These are phyloP conservation scores for Helichrysum umbraculigerum DNA, from an alignment of 129 eudicot genomes.

Conservation along the genomic window DNA sequence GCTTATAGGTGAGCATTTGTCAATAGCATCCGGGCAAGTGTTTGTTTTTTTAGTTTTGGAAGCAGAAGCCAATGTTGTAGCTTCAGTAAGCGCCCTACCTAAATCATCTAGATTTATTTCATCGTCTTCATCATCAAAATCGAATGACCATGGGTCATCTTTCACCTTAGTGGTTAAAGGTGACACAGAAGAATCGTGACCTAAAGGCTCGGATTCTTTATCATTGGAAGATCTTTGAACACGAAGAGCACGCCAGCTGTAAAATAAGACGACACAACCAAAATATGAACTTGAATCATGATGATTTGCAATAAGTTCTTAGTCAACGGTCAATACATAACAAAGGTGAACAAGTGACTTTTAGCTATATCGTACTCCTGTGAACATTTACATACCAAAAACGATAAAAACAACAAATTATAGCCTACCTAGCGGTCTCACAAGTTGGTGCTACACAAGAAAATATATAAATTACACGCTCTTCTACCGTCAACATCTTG, in stretches of 20 bases:
- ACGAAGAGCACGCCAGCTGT: conserved; percentile 88
- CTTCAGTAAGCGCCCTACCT: conserved; percentile 67
- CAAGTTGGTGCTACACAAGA: conserved; percentile 59
- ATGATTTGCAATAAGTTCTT: neutral
- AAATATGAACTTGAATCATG: conserved; percentile 4
- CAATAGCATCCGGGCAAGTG: conserved; percentile 20
- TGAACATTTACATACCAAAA: neutral
- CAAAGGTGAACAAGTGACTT: conserved; percentile 6
- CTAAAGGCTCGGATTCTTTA: conserved; percentile 29
- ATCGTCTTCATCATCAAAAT: conserved; percentile 50
- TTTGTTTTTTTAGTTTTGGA: conserved; percentile 39
- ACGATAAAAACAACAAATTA: neutral
- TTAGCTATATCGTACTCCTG: neutral
- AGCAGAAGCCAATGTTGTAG: conserved; percentile 54
- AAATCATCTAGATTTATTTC: conserved; percentile 71
- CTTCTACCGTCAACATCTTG: conserved; percentile 50
- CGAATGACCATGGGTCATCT: conserved; percentile 61
- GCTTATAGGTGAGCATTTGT: conserved; percentile 29
- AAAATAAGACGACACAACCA: conserved; percentile 16
- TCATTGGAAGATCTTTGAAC: conserved; percentile 50
- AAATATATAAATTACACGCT: conserved; percentile 76
- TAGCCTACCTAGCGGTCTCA: conserved; percentile 36
- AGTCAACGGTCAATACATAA: neutral
- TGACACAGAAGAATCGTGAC: conserved; percentile 31
- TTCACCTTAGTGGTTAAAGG: conserved; percentile 39